Base-by-base conservation (phyloP, 805 yeast genomes). In the Metschnikowia bowlesiae region DNA sequence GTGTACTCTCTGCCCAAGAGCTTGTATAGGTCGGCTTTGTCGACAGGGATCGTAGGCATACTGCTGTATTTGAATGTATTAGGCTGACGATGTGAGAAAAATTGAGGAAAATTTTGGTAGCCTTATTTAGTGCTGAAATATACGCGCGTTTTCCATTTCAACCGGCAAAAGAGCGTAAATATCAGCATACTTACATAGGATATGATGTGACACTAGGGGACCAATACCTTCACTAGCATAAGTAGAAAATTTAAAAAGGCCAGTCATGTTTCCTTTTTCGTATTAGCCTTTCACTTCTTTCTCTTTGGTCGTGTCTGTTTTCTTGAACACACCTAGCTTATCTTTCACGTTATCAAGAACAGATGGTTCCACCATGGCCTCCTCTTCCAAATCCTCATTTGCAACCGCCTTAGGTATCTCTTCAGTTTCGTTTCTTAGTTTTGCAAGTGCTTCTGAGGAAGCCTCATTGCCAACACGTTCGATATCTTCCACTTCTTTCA, bases 21-120 rank as follows among this genome's bases (percentile, higher is more conserved):
- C 64, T 84, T 82, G 75, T 82, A 94, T 56, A 94, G 81, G 68
- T 94, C 98, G 66, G 85, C 87, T 68, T 95, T 91, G 69, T 94
- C 97, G 57, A 94, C 97, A 31, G 96, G 80, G 65, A 94, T 79
- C 70, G 99, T 94, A 74, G 99, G 99, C 99, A 94, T 94, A 47
- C 46, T 70, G 51, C 40, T 29, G 29, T 45, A 30, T 39, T 22
- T 26, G 37, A 47, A 34, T 16, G n/a, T 29, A 11, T 22, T 16
- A 43, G 48, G 48, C 48, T 41, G 31, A 32, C 33, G 22, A 39
- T 22, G 41, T 44, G 47, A 44, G 49, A 45, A 47, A 53, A 50
- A 46, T 49, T 41, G 43, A 46, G 34, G 52, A 52, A 56, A 54
- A 54, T 42, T 38, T 52, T 53, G 44, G 50, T 47, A 48, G 38